A percentile compares a stretch with the other conserved stretches of the same genome.
Evolutionary conservation across 108 stramenopile genomes (phyloP).

Genomic region (Asterionellopsis glacialis): DNA sequence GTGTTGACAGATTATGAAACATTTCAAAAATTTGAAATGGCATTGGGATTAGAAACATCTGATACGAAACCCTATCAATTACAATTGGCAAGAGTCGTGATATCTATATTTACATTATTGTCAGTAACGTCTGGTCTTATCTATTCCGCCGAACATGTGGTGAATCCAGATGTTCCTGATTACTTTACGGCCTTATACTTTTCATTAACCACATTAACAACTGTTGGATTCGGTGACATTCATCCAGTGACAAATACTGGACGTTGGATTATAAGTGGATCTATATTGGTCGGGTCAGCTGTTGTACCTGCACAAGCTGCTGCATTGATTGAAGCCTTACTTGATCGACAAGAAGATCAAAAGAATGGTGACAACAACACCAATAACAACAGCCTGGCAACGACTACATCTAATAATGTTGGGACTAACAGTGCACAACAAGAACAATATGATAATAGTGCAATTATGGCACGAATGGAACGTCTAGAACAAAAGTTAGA

Average conservation of each 20-base stretch:
- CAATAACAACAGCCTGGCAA: too few relatives aligned
- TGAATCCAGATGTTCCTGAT: constrained; percentile 66
- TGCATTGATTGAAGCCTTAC: constrained; percentile 35
- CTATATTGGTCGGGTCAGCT: constrained; percentile 70
- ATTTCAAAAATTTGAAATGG: constrained; percentile 56
- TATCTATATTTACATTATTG: constrained; percentile 65
- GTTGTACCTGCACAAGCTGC: constrained; percentile 76
- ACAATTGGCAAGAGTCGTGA: constrained; percentile 67
- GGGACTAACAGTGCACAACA: too few relatives aligned
- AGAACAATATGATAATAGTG: background rate
- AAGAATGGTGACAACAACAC: background rate
- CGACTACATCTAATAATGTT: too few relatives aligned
- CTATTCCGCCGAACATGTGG: constrained; percentile 67
- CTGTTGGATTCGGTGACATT: constrained; percentile 81
- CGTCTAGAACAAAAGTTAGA: constrained; percentile 10
- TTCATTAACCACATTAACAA: constrained; percentile 71
- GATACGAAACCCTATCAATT: constrained; percentile 52
- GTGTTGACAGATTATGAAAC: constrained; percentile 55
- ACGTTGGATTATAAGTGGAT: constrained; percentile 51
- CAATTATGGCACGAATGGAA: background rate
- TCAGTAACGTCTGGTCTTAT: constrained; percentile 73
- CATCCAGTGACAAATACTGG: constrained; percentile 65
- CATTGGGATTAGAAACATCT: constrained; percentile 24
- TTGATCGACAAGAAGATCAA: constrained; percentile 15
- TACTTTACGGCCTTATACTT: constrained; percentile 84